Base-by-base conservation (phyloP, 352 stramenopile genomes). In the Globisporangium nagaii region DNA sequence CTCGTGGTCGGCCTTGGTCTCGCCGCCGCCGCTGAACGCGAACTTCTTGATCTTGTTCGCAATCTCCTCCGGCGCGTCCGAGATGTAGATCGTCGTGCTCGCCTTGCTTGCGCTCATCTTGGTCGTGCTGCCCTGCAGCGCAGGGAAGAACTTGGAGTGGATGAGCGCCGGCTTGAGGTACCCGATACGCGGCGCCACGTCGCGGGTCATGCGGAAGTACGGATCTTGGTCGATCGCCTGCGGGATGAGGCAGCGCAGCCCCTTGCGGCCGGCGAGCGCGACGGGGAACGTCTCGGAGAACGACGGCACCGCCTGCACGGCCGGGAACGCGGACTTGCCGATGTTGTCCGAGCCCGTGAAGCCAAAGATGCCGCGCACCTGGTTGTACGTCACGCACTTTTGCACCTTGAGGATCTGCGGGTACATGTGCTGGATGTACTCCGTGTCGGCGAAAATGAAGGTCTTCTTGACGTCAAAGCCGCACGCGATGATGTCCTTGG, bases 61-160 rank as follows among this genome's bases (percentile, higher is more conserved):
- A 59, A 99, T 99, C 30, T 98, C 84, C 12, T 99, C 95, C 0
- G 90, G 73, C 7, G 96, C 95, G 77, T 99, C 98, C 24, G 97
- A 99, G 44, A 99, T 93, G 73, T 98, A 99, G 50, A 99, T 99
- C 32, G 97, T 98, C 31, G 91, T 98, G 63, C 95, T 98, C 17
- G 79, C 79, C 68, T 97, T 92, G 46, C 87, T 98, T 31, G 92
- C 95, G 58, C 88, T 98, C 98, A 99, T 99, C 81, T 99, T 99
- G 37, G 96, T 98, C 37, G 84, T 83, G 64, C 78, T 84, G 37
- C 96, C 97, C 75, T 99, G 95, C 7, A 99, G 80, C 4, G 97
- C 96, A 3, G 98, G 97, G 79, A 99, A 99, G 71, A 99, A 99
- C 71, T 99, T 99, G 59, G 95, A 99, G 79, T 99, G 97, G 59